Base-by-base conservation (phyloP, 1,284 basidiomycete species). In the Mrakiaceae sp. region DNA sequence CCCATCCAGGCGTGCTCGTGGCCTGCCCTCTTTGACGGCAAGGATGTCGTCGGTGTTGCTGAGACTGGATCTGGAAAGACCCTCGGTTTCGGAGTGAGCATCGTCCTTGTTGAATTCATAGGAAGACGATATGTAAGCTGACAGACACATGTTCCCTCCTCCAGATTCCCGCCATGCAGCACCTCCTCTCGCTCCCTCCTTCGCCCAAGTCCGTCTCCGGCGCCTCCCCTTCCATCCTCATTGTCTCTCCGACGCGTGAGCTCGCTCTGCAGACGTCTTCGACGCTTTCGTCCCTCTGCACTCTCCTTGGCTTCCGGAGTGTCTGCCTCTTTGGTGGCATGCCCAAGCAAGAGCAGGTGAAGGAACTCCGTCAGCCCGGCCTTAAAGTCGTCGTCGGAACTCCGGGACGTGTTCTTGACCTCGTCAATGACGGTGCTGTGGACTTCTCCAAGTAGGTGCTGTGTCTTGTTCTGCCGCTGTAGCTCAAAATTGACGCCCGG, bases 21-120 rank as follows among this genome's bases (percentile, higher is more conserved):
- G 95, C 92, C 93, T 3, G 85, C 90, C 16, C 83, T 90, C 5
- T 78, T 98, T 44, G 80, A 82, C 61, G 88, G 90, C 4, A 81
- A 82, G 43, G 93, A 98, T 74, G 89, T 96, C 0, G 87, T 99
- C 48, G 95, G 95, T 66, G 93, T 99, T 68, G 95, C 96, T 12
- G 94, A 98, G 80, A 99, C 95, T 2, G 96, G 94, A 70, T 91
- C 84, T 69, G 96, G 95, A 8, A 99, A 99, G 79, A 99, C 95
- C 0, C 82, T 98, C 14, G 90, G 93, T 0, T 99, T 99, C 73
- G 95, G 93, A 58, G 84, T 98, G 48, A 8, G 42, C 43, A 8
- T 49, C 48, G 9, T 8, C 95, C 95, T 58, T 27, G 8, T 51
- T 44, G 8, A 2, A 5, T 46, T 50, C n/a, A 27, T 27, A 27